phyloP scores from a whole-genome alignment of 176 grass and related monocot genomes.

The Canna indica region DNA sequence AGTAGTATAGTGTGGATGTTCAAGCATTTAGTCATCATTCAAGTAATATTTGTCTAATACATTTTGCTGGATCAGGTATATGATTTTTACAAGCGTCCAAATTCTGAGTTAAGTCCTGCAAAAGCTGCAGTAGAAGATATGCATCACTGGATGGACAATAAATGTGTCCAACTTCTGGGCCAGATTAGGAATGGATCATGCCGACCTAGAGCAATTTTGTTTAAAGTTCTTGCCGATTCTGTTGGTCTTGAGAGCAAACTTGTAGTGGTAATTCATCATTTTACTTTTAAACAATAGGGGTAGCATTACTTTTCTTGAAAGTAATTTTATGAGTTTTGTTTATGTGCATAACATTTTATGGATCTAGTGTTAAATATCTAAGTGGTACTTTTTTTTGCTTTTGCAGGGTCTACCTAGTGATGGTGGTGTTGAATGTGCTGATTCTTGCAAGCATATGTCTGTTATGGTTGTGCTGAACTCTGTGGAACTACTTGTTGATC shows the following conservation, averaged over 20 bases:
- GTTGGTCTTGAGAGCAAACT: constrained; percentile 97
- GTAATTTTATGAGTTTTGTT: not conserved
- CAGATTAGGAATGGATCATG: constrained; percentile 98
- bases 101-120: constrained; percentile 63
- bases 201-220: constrained; percentile 85
- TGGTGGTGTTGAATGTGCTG: constrained; percentile 63
- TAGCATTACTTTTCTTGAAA: not conserved
- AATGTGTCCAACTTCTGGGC: constrained; percentile 80
- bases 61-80: constrained; percentile 59
- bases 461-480: constrained; percentile 89
- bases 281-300: constrained; percentile 19
- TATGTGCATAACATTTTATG: not conserved
- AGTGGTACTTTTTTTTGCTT: constrained; percentile 6
- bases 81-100: constrained; percentile 94
- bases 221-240: constrained; percentile 97
- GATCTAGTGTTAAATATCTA: not conserved
- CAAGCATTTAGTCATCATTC: not conserved
- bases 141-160: constrained; percentile 59
- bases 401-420: constrained; percentile 81
- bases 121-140: constrained; percentile 60
- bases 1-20: not conserved
- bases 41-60: not conserved
- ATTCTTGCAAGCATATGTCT: constrained; percentile 98
- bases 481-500: constrained; percentile 90
- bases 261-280: constrained; percentile 65